Conservation (phyloP, 2,329 filamentous ascomycete genomes). For the Penicillium sp. region DNA sequence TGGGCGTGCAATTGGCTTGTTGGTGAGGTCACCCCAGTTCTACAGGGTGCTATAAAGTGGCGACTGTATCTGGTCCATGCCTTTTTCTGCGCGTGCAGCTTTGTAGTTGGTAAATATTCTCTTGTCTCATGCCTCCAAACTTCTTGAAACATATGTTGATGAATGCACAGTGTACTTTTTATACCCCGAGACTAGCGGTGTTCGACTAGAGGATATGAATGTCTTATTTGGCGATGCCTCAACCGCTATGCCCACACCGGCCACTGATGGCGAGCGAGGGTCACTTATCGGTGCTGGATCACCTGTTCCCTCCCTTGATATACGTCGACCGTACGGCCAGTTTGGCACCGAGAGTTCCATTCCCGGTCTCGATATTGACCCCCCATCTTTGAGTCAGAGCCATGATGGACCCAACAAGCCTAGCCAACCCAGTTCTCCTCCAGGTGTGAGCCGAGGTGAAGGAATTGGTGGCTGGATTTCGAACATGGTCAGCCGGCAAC, state of each 20-base stretch:
- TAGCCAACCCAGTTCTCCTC: constrained; percentile 33
- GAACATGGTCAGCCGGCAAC: constrained; percentile 61
- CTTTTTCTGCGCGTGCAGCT: constrained; percentile 93
- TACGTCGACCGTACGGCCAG: constrained; percentile 52
- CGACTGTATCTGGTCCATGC: constrained; percentile 91
- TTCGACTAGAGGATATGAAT: constrained; percentile 96
- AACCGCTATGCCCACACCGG: constrained; percentile 76
- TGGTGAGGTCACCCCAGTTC: constrained; percentile 87
- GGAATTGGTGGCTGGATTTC: constrained; percentile 70
- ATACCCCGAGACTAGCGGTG: constrained; percentile 94
- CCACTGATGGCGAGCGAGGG: constrained; percentile 74
- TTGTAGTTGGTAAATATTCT: constrained; percentile 74
- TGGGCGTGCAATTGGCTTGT: constrained; percentile 99
- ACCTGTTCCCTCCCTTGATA: constrained; percentile 74
- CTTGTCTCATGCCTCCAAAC: background rate
- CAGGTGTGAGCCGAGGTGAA: constrained; percentile 44
- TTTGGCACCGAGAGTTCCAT: constrained; percentile 67
- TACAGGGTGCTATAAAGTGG: constrained; percentile 92
- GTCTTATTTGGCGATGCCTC: constrained; percentile 90
- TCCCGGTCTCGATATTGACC: constrained; percentile 78
- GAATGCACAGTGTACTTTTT: constrained; percentile 78
- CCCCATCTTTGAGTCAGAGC: constrained; percentile 61
- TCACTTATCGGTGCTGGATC: constrained; percentile 76
- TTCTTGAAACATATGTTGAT: background rate
- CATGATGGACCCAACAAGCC: constrained; percentile 52